These are phyloP conservation scores for Bryum argenteum DNA, from an alignment of 225 moss, liverwort and hornwort genomes.

Conservation along the genomic window DNA sequence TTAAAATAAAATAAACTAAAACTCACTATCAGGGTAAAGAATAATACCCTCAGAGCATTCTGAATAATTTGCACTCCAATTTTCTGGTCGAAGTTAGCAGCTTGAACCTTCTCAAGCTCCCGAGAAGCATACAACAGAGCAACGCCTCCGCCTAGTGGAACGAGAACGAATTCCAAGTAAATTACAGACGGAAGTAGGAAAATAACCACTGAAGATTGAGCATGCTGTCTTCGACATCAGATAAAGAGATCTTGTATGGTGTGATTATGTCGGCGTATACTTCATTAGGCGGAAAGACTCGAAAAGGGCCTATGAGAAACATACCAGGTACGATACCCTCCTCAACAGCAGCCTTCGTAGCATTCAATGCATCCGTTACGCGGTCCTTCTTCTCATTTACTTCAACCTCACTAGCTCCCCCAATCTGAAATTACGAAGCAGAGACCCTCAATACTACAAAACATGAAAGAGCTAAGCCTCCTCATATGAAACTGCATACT, in stretches of 20 bases:
- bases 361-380: conserved; percentile 62
- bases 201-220: neutral
- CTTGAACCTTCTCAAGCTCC: conserved; percentile 45
- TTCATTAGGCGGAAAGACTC: neutral
- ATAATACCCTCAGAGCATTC: conserved; percentile 52
- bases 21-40: neutral
- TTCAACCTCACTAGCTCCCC: conserved; percentile 62
- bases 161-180: neutral
- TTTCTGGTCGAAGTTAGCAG: conserved; percentile 59
- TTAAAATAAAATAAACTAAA: too few relatives aligned
- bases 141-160: conserved; percentile 50
- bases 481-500: neutral
- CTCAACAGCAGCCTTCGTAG: conserved; percentile 62
- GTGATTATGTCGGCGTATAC: neutral
- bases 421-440: conserved; percentile 37
- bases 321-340: conserved; percentile 63
- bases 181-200: neutral
- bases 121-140: conserved; percentile 54
- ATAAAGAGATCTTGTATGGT: neutral
- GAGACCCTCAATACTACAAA: neutral
- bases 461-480: neutral
- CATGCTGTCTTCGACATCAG: neutral
- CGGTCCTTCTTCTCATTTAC: conserved; percentile 63
- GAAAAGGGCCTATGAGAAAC: neutral
- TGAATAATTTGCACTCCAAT: conserved; percentile 62